Evolutionary conservation across 148 eudicot genomes (phyloP).

Genomic region (Rhododendron molle): DNA sequence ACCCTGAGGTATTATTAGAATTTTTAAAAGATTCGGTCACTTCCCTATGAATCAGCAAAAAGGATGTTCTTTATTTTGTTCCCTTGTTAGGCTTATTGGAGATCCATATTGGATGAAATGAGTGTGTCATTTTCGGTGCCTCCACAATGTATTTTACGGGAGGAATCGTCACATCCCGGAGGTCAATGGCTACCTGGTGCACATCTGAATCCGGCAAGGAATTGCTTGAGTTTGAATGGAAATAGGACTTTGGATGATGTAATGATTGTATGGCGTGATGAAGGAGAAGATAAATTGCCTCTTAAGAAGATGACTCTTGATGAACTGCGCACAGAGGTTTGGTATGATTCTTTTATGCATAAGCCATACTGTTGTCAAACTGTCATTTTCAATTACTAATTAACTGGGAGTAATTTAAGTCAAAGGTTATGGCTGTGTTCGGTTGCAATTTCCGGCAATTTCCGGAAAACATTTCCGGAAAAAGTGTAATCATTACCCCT

Average conservation of each 20-base stretch:
- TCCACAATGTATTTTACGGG: conserved; percentile 61
- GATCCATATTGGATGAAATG: conserved; percentile 62
- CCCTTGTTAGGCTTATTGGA: conserved; percentile 70
- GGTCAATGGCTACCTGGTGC: conserved; percentile 95
- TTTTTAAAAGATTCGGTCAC: not conserved
- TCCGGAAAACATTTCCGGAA: no score
- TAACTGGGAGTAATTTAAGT: not conserved
- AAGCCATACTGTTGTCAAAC: not conserved
- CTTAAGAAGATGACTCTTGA: conserved; percentile 57
- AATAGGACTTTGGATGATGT: conserved; percentile 55
- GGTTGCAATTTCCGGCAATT: no score
- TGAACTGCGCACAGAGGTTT: conserved; percentile 68
- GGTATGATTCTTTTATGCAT: conserved; percentile 45
- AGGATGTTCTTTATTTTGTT: not conserved
- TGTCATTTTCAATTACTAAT: not conserved
- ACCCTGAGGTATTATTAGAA: conserved; percentile 60
- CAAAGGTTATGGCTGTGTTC: no score
- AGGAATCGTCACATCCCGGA: conserved; percentile 60
- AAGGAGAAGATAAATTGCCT: conserved; percentile 68
- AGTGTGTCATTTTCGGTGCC: conserved; percentile 52
- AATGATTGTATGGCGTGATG: conserved; percentile 75
- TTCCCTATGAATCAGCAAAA: not conserved
- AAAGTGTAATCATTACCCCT: no score
- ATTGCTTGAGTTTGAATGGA: conserved; percentile 52
- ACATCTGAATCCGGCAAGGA: conserved; percentile 64